Base-by-base conservation (phyloP, 108 stramenopile genomes). In the Conticribra weissflogii region DNA sequence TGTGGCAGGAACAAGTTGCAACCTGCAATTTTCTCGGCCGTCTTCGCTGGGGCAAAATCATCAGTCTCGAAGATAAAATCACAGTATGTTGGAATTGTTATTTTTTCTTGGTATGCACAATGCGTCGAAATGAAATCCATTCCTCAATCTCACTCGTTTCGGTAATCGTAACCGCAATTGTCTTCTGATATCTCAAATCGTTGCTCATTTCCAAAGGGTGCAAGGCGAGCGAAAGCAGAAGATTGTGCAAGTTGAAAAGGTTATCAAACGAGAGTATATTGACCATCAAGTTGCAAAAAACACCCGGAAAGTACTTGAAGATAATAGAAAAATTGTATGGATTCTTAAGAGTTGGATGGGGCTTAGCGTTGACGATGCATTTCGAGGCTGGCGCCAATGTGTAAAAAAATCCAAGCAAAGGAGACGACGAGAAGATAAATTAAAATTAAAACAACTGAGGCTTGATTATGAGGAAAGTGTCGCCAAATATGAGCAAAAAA, bases 321-420 rank as follows among this genome's bases (percentile, higher is more conserved):
- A 49, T 41, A 73, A 78, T 22, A 24, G 44, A 34, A 78, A 65
- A 25, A 28, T 74, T 3, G 41, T 41, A n/a, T 24, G 27, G 32
- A 66, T 82, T 9, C 50, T 82, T 62, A 49, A 63, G 7, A 52
- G 30, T 15, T 82, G 81, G 81, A 36, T 78, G 17, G 81, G 81
- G 29, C 30, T 74, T n/a, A 29, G 47, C 21, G 41, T 61, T 0
- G n/a, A 66, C 15, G 77, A 82, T n/a, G 55, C 54, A 19, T 82
- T 79, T 41, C 0, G 18, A 31, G 62, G 78, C 29, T 82, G 77
- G 81, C 59, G 63, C 29, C 22, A 55, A 14, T 23, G 33, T 16
- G 57, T 68, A 4, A 36, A 63, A 47, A 1, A 17, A 27, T 59
- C 61, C n/a, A 62, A 68, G 15, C 71, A 54, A 9, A 47, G 60